These are phyloP conservation scores for Cryptococcus jaspeensis DNA, from an alignment of 1,284 basidiomycete genomes.

Conservation along the genomic window DNA sequence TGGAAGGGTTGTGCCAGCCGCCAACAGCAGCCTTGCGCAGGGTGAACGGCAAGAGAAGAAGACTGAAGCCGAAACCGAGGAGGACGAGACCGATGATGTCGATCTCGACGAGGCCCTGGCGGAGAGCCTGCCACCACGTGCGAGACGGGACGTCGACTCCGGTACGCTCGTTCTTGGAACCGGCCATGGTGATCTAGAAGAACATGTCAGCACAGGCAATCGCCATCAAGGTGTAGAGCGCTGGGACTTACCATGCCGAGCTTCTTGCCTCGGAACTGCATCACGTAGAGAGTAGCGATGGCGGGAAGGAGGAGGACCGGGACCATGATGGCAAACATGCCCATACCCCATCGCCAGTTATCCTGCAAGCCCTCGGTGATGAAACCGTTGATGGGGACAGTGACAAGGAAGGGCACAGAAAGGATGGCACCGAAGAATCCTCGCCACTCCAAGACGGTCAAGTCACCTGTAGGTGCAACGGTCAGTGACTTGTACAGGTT, in stretches of 20 bases:
- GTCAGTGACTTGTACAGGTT: not conserved
- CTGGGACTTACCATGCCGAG: slow-evolving; percentile 19
- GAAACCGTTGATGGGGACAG: slow-evolving; percentile 34
- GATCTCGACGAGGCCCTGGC: slow-evolving; percentile 28
- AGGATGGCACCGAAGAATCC: slow-evolving; percentile 67
- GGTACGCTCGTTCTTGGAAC: slow-evolving; percentile 15
- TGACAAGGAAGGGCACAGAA: slow-evolving; percentile 62
- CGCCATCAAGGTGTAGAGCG: not conserved
- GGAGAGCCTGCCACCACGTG: slow-evolving; percentile 9
- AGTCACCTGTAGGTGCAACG: slow-evolving; percentile 59
- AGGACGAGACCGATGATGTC: slow-evolving; percentile 42
- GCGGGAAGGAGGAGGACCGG: slow-evolving; percentile 27
- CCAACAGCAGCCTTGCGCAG: slow-evolving; percentile 27
- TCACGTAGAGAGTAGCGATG: slow-evolving; percentile 31
- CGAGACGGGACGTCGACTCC: slow-evolving; percentile 33
- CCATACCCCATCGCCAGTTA: slow-evolving; percentile 66
- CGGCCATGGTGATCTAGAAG: slow-evolving; percentile 32
- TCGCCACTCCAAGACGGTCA: slow-evolving; percentile 73
- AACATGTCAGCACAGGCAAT: slow-evolving; percentile 7
- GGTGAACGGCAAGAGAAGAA: slow-evolving; percentile 44
- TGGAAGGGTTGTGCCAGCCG: slow-evolving; percentile 40
- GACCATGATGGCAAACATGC: slow-evolving; percentile 46
- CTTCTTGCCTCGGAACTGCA: slow-evolving; percentile 28
- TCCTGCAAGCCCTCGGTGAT: slow-evolving; percentile 61
- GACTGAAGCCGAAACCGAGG: slow-evolving; percentile 33